Evolutionary conservation across 352 stramenopile species (phyloP), one percentile per base, ranked within the genome.

Genomic region (Aphanomyces stellatus): DNA sequence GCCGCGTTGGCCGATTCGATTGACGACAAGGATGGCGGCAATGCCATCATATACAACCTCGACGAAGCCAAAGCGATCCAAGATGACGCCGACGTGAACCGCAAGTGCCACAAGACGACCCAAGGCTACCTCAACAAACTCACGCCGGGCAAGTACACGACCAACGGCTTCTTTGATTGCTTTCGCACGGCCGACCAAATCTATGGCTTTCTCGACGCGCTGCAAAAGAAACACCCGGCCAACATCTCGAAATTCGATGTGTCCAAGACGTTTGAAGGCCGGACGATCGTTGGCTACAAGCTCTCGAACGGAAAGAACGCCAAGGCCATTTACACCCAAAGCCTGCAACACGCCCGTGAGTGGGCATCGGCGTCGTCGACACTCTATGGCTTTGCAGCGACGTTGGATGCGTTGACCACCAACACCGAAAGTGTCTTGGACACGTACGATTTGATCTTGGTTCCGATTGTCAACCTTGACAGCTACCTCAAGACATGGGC

Each of bases 131-230:
- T 51, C 17, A 22, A 30, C 5, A 65, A 13, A 7, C 30, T 65
- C 8, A 10, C 19, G 2, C 30, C 57, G 30, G 57, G 57, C 53
- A 72, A 70, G 56, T 78, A 75, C 62, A 69, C 62, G 7, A 41
- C 56, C 24, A 78, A 65, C 35, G 51, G 31, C 2, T 78, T 78
- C 56, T 74, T 76, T 53, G 64, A 76, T 48, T 78, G 73, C 51
- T 78, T 72, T 65, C 71, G 73, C 11, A 74, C 46, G 2, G 49
- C 56, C 0, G 61, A 33, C 3, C 57, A 78, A 25, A 64, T 75
- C 17, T 69, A 72, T 30, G 53, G 49, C 33, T 79, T 74, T 33
- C 56, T 76, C 22, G 69, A 74, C 51, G 68, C 59, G 59, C 67
- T 77, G 34, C 33, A 40, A 15, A n/a, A 7, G 1, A 19, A 68